These are phyloP conservation scores for Sporobolus alterniflorus DNA, from an alignment of 202 grass and related monocot genomes.

Conservation along the genomic window DNA sequence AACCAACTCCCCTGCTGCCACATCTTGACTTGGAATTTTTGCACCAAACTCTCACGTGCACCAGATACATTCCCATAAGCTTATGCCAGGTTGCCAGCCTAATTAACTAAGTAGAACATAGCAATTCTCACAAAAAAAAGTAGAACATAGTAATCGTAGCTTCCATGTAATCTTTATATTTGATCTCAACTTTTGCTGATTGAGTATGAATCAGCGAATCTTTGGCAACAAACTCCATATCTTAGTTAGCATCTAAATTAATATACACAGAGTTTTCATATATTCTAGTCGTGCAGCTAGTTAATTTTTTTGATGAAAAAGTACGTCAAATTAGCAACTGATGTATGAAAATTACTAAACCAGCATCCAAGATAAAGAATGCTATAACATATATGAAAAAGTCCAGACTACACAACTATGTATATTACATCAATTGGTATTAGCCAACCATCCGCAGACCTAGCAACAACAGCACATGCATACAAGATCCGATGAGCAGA, in stretches of 20 bases:
- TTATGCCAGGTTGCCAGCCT: conserved; percentile 38
- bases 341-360: conserved; percentile 32
- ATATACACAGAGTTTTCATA: conserved; percentile 30
- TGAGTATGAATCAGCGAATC: conserved; percentile 42
- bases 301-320: not conserved
- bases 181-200: conserved; percentile 39
- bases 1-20: too few relatives aligned
- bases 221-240: conserved; percentile 48
- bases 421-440: not conserved
- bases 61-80: too few relatives aligned
- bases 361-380: conserved; percentile 21
- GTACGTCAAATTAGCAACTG: conserved; percentile 22
- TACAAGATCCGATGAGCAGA: conserved; percentile 21
- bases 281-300: conserved; percentile 25
- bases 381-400: conserved; percentile 7
- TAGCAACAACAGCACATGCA: conserved; percentile 9
- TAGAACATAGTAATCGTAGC: conserved; percentile 12
- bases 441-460: conserved; percentile 26
- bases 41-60: too few relatives aligned
- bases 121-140: too few relatives aligned
- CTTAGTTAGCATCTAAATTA: conserved; percentile 38
- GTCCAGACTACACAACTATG: not conserved
- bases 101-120: conserved; percentile 34
- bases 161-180: conserved; percentile 14
- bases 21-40: too few relatives aligned